phyloP scores from a whole-genome alignment of 2,329 filamentous ascomycete species.

The Nigrospora oryzae region DNA sequence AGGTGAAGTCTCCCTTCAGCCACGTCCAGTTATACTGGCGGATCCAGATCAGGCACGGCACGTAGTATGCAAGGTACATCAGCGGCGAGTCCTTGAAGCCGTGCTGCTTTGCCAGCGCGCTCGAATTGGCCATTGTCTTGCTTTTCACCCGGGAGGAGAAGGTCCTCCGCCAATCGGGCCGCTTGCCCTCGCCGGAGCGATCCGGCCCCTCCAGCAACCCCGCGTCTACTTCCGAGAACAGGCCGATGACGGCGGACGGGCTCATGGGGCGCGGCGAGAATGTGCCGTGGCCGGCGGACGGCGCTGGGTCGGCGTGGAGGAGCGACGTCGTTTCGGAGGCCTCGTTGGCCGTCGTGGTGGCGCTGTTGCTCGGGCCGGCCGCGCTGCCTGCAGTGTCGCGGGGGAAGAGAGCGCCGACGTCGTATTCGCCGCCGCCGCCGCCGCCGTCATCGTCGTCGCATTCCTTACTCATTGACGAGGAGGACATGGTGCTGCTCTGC shows the following conservation, averaged over 20 bases:
- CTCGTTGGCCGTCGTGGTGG: conserved; percentile 3
- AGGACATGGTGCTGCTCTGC: conserved; percentile 18
- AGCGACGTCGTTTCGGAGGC: conserved; percentile 43
- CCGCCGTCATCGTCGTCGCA: conserved; percentile 2
- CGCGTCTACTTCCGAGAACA: conserved; percentile 15
- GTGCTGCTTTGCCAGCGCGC: conserved; percentile 61
- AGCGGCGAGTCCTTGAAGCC: conserved; percentile 64
- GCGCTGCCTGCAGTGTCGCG: not conserved
- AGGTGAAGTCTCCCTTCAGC: conserved; percentile 76
- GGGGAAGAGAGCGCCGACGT: not conserved
- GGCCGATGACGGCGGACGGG: conserved; percentile 25
- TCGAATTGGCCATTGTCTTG: conserved; percentile 66
- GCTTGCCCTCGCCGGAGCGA: conserved; percentile 27
- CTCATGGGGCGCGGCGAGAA: conserved; percentile 61
- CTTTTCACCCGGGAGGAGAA: conserved; percentile 44
- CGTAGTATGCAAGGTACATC: conserved; percentile 91
- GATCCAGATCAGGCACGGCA: conserved; percentile 88
- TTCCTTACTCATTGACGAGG: conserved; percentile 8
- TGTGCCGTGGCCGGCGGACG: conserved; percentile 59
- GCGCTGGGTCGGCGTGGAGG: conserved; percentile 26
- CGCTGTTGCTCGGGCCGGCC: too few species aligned
- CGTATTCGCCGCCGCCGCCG: not conserved
- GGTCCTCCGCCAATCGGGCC: conserved; percentile 34
- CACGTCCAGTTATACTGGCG: conserved; percentile 76
- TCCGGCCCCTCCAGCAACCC: conserved; percentile 22